phyloP scores from a whole-genome alignment of 306 rosid genomes.

The Clitoria ternatea region DNA sequence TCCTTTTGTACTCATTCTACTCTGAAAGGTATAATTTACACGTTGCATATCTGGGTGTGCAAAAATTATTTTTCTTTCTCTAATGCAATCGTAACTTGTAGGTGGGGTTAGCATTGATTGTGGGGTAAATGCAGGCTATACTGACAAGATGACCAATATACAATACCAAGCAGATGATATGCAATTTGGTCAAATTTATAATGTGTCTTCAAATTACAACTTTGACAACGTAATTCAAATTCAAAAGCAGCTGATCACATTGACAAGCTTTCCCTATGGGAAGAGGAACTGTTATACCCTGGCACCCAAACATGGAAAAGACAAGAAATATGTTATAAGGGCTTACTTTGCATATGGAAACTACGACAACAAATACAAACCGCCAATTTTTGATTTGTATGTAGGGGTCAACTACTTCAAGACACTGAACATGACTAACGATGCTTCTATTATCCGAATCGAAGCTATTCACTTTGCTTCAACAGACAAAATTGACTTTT shows the following conservation, averaged over 20 bases:
- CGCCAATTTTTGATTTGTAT: background rate
- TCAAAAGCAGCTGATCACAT: background rate
- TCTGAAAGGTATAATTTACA: too few species aligned
- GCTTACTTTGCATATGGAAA: constrained; percentile 4
- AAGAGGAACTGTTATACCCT: background rate
- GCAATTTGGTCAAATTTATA: background rate
- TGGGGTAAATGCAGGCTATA: background rate
- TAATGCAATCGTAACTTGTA: background rate
- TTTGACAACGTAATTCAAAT: background rate
- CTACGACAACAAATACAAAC: background rate
- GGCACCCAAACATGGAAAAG: background rate
- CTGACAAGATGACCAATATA: background rate
- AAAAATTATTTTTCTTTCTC: background rate
- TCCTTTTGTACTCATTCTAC: too few species aligned
- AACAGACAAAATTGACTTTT: background rate
- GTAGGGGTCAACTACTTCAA: background rate
- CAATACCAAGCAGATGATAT: background rate
- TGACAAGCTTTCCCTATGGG: background rate
- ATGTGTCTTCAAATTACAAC: background rate
- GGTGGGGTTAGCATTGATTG: constrained; percentile 3
- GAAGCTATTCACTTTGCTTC: background rate
- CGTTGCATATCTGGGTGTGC: too few species aligned
- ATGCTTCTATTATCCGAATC: background rate
- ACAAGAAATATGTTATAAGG: background rate
- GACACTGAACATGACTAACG: background rate